Base-by-base conservation (phyloP, 1,284 basidiomycete species). In the Cerrena zonata region DNA sequence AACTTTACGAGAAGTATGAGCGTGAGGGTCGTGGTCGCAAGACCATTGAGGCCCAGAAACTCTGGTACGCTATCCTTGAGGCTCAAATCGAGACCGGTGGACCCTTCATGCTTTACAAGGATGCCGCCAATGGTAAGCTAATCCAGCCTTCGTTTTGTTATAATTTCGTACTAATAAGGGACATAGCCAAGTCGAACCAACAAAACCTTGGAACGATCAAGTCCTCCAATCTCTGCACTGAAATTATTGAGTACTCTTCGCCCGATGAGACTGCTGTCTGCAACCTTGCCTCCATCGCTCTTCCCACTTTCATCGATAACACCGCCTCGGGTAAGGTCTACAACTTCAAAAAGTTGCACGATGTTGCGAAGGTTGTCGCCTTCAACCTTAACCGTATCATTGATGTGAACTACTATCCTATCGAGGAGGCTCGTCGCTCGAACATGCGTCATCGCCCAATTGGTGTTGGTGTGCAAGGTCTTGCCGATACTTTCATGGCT, bases 141-240 rank as follows among this genome's bases (percentile, higher is more conserved):
- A 10, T 7, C 49, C 22, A 45, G 0, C 37, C 12, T 45, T 47
- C 34, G 23, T 4, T 21, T 46, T n/a, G n/a, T n/a, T 49, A 2
- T 43, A 2, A 15, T 3, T 42, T 11, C 23, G 7, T 42, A 49
- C 55, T 26, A 47, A 30, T 44, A 19, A 47, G 7, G 38, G 38
- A 15, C 49, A 3, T 57, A 93, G 87, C 78, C 61, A 97, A 97
- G 73, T 95, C 93, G 36, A 99, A 99, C 75, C 96, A 99, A 73
- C 88, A 95, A 76, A 97, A 99, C 71, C 81, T 99, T 37, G 96
- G 96, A 45, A 96, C 92, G 18, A 99, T 99, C 86, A 99, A 98
- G 77, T 96, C 92, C 4, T 98, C 95, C 53, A 99, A 99, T 71
- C 76, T 99, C 41, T 99, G 96, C 77, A 98, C 95, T 11, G 96